phyloP scores from a whole-genome alignment of 1,139 yeast genomes.

The Meyerozyma sp. region DNA sequence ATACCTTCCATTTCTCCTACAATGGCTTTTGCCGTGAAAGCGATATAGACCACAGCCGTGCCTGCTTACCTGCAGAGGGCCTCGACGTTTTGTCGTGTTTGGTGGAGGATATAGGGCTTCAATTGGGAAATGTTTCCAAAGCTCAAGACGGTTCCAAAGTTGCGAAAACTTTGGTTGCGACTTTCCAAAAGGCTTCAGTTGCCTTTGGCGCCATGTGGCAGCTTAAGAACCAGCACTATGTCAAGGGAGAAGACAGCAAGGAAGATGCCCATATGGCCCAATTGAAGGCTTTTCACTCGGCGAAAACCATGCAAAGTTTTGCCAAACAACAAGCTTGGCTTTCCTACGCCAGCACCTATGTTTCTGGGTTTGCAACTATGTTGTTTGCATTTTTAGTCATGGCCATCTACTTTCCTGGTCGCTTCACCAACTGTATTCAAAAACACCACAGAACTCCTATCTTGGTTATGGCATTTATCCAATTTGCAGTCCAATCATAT shows the following conservation, averaged over 20 bases:
- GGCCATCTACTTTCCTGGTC: neutral
- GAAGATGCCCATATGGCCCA: neutral
- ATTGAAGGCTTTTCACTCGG: neutral
- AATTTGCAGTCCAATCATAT: neutral
- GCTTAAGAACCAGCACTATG: neutral
- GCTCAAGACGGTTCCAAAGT: slow-evolving; percentile 26
- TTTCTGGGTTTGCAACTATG: neutral
- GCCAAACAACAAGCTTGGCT: neutral
- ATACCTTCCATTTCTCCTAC: slow-evolving; percentile 38
- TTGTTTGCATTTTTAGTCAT: neutral
- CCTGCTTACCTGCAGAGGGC: slow-evolving; percentile 37
- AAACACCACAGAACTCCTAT: neutral
- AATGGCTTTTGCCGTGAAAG: slow-evolving; percentile 46
- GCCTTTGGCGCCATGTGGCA: neutral
- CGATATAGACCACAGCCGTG: slow-evolving; percentile 11
- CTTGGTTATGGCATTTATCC: neutral
- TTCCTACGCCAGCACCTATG: neutral
- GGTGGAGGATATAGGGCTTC: slow-evolving; percentile 46
- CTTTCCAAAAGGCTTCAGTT: neutral
- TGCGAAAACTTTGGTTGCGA: neutral
- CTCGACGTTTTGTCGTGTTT: slow-evolving; percentile 43
- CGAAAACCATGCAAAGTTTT: neutral
- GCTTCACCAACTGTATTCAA: neutral
- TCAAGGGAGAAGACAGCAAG: neutral
- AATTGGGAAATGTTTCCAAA: slow-evolving; percentile 37